Conservation (phyloP, 2,329 filamentous ascomycete genomes). For the Colletotrichum eleusines region DNA sequence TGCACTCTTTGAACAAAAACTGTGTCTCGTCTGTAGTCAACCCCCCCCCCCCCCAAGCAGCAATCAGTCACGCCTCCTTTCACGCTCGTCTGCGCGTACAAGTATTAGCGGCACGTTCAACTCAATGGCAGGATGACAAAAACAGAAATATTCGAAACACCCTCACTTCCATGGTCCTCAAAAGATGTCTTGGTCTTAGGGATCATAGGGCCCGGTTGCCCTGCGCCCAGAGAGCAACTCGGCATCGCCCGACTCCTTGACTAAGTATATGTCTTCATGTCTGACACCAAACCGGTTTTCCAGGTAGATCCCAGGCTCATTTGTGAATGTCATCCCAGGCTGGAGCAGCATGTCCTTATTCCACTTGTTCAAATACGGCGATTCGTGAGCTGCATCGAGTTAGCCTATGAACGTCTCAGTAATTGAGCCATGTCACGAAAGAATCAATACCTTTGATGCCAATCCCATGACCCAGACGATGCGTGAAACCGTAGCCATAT, state of each 20-base stretch:
- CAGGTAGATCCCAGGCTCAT: slow-evolving; percentile 73
- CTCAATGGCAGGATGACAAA: not conserved
- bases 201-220: slow-evolving; percentile 66
- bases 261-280: slow-evolving; percentile 72
- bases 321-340: slow-evolving; percentile 72
- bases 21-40: too few relatives aligned
- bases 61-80: too few relatives aligned
- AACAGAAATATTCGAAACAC: too few relatives aligned
- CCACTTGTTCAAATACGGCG: slow-evolving; percentile 73
- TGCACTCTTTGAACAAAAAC: not conserved
- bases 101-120: not conserved
- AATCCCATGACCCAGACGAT: slow-evolving; percentile 73
- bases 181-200: slow-evolving; percentile 45
- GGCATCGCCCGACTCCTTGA: slow-evolving; percentile 64
- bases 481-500: slow-evolving; percentile 70
- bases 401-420: not conserved
- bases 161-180: not conserved
- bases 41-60: rapidly evolving
- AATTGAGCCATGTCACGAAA: not conserved
- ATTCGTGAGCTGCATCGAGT: slow-evolving; percentile 64
- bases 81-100: not conserved
- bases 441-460: slow-evolving; percentile 64
- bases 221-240: slow-evolving; percentile 67
- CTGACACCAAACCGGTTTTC: slow-evolving; percentile 70
- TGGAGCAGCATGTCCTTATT: slow-evolving; percentile 61